phyloP scores from a whole-genome alignment of 1,284 basidiomycete species.

The Serendipita sp. region DNA sequence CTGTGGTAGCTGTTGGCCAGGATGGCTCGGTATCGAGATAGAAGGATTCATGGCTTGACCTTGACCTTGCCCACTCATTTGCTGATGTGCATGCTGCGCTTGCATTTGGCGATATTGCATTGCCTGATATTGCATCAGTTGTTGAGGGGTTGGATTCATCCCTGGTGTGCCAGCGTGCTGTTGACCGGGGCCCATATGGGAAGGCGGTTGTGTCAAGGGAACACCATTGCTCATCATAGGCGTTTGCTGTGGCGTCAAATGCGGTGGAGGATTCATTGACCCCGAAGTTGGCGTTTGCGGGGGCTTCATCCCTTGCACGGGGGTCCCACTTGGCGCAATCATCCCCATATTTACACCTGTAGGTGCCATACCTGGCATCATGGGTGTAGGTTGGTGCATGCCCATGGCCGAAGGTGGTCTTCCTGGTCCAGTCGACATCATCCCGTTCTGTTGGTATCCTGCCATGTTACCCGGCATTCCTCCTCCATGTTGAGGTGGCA shows the following conservation, averaged over 20 bases:
- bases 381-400: not conserved
- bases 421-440: not conserved
- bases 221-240: no score
- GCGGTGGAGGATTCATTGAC: not conserved
- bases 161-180: not conserved
- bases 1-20: slow-evolving; percentile 16
- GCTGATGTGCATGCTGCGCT: slow-evolving; percentile 16
- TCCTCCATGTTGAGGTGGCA: not conserved
- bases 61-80: slow-evolving; percentile 13
- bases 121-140: not conserved
- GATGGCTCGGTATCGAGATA: slow-evolving; percentile 12
- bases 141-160: not conserved
- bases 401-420: not conserved
- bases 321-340: not conserved
- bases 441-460: not conserved
- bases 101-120: slow-evolving; percentile 9
- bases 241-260: not conserved
- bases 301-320: not conserved
- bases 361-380: not conserved
- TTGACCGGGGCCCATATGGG: not conserved
- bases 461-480: not conserved
- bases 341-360: not conserved
- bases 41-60: slow-evolving; percentile 10
- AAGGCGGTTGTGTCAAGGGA: no score
- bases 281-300: not conserved